Base-by-base conservation (phyloP, 1,139 yeast species). In the Suhomyces bokatorum region DNA sequence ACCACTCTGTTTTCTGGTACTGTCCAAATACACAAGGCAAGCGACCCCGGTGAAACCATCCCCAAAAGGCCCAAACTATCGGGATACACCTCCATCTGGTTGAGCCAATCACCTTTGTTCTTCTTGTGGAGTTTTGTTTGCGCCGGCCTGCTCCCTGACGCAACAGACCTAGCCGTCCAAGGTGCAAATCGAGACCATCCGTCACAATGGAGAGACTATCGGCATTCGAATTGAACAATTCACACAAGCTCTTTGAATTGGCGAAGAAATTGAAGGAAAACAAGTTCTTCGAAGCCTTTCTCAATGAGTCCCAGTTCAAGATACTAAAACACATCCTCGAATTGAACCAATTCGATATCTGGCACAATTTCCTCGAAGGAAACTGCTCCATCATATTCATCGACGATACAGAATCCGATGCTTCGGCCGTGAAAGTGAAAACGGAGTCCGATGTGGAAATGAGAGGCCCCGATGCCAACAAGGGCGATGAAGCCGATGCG, bases 291-390 rank as follows among this genome's bases (percentile, higher is more conserved):
- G 80, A 78, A 50, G 69, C 78, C 29, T 83, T 81, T 55, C 66
- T 85, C 45, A 81, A 82, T 35, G 79, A 81, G n/a, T 80, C 76
- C 49, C 91, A 85, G 59, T 72, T 71, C 52, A 73, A 78, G 48
- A 73, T 85, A 3, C 61, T 85, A 33, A 69, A 73, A 39, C 64
- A 71, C 46, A 64, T 85, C 34, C 47, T 69, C 43, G 50, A 57
- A 38, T 56, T 59, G 47, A 52, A 62, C 46, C 62, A 68, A 49
- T 51, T 58, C 20, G 66, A 63, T 27, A 52, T 81, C 12, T 82
- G 87, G 87, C 59, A 63, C 36, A 70, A 75, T 29, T 75, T 83
- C 49, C 64, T 83, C 42, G 78, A 76, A 33, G 85, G 85, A 12
- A 77, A 75, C 44, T 65, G 81, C 40, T 58, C 53, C 12, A 57